These are phyloP conservation scores for Diaporthe australafricana DNA, from an alignment of 2,329 filamentous ascomycete genomes.

Conservation along the genomic window DNA sequence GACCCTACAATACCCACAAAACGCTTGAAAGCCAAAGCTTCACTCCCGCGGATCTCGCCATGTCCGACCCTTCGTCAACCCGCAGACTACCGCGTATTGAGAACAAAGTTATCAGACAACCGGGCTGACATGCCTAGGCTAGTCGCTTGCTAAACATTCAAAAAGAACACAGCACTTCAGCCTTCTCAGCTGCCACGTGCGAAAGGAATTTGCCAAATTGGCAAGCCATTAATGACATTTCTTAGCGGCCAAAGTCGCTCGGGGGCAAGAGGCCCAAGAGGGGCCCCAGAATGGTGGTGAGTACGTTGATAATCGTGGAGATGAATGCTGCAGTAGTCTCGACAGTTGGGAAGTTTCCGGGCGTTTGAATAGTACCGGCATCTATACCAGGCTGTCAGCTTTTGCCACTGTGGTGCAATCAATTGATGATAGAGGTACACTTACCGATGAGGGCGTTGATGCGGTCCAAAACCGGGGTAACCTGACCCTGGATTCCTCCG, in stretches of 20 bases:
- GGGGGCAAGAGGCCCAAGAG: background rate
- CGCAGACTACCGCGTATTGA: background rate
- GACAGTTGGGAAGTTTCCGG: background rate
- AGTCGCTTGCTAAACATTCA: background rate
- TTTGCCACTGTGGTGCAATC: background rate
- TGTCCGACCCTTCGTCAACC: background rate
- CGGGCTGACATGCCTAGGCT: background rate
- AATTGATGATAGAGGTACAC: background rate
- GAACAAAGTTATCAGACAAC: background rate
- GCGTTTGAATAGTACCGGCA: background rate
- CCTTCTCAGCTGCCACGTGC: background rate
- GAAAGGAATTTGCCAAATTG: background rate
- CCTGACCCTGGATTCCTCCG: background rate
- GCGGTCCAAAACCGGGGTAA: background rate
- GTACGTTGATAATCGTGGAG: background rate
- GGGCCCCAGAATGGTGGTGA: background rate
- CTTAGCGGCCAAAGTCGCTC: background rate
- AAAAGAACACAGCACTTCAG: no score
- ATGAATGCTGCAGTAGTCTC: background rate
- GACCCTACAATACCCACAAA: background rate
- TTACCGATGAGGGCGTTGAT: background rate
- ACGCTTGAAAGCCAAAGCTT: background rate
- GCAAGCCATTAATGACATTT: no score
- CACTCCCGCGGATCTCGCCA: background rate
- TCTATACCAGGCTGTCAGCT: background rate